Evolutionary conservation across 371 early-diverging fungal genomes (phyloP).

Genomic region (Capillidium rhysosporum): DNA sequence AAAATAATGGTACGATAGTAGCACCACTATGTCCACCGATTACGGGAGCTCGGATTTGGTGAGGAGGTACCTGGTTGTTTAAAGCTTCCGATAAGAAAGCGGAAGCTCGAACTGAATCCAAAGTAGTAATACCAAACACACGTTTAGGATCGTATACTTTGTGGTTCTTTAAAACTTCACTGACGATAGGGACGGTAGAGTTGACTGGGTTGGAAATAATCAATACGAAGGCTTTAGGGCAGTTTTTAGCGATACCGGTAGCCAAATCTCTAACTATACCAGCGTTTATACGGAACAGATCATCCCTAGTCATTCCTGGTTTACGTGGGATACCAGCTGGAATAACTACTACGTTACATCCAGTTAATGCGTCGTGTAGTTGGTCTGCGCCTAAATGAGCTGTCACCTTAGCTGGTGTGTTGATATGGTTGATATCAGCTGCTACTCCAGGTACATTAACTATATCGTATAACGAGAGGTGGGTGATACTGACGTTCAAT

Average conservation of each 20-base stretch:
- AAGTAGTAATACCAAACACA: slow-evolving; percentile 78
- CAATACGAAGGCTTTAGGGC: slow-evolving; percentile 57
- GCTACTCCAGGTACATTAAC: slow-evolving; percentile 56
- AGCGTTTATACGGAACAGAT: slow-evolving; percentile 72
- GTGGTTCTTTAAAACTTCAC: slow-evolving; percentile 59
- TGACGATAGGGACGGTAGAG: slow-evolving; percentile 74
- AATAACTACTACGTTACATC: slow-evolving; percentile 69
- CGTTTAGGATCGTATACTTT: slow-evolving; percentile 54
- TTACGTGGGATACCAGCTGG: slow-evolving; percentile 86
- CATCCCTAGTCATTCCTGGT: slow-evolving; percentile 85
- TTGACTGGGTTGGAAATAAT: slow-evolving; percentile 87
- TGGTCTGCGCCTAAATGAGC: slow-evolving; percentile 21
- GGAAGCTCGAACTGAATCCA: slow-evolving; percentile 76
- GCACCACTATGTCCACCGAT: slow-evolving; percentile 85
- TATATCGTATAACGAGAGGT: slow-evolving; percentile 52
- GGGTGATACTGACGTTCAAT: slow-evolving; percentile 36
- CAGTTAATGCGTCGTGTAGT: slow-evolving; percentile 41
- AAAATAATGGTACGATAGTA: slow-evolving; percentile 68
- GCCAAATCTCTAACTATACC: slow-evolving; percentile 66
- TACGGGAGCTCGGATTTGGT: slow-evolving; percentile 47
- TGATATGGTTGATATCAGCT: slow-evolving; percentile 55
- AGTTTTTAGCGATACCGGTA: slow-evolving; percentile 46
- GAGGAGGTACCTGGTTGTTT: slow-evolving; percentile 14
- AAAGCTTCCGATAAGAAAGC: slow-evolving; percentile 43
- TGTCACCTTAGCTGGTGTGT: slow-evolving; percentile 43